Base-by-base conservation (phyloP, 139 green algal species). In the Picochlorum sp. region DNA sequence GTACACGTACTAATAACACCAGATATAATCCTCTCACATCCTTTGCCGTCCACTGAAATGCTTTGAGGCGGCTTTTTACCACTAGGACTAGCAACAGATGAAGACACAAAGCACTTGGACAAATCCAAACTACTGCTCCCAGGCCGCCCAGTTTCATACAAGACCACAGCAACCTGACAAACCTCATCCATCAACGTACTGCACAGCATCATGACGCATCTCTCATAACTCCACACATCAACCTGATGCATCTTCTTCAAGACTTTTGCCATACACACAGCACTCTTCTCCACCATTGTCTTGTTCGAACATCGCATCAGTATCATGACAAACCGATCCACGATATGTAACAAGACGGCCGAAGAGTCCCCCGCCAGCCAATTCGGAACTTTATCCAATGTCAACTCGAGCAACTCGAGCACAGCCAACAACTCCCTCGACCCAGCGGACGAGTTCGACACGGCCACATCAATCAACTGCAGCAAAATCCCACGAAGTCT, bases 391-490 rank as follows among this genome's bases (percentile, higher is more conserved):
- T 54, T 20, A 54, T 26, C 47, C 18, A 20, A 20, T 54, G 47
- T 54, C 16, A 54, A 54, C 18, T 21, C 47, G n/a, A 26, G 47
- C n/a, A 26, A 24, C 16, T 54, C 47, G 16, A 26, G 47, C n/a
- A 54, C 47, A 20, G 16, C 47, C 16, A 21, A 41, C 34, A 54
- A 15, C 34, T 66, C 60, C 16, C 60, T 44, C 13, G 60, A 55
- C 11, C 47, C 23, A 56, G 60, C 16, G 10, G 47, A 54, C 47
- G 47, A 54, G 34, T 20, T 18, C 7, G 23, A 18, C n/a, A 57
- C 31, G 11, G 11, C 60, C 10, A 56, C 23, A 44, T 66, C 60
- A 5, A 66, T 18, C 23, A 66, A 45, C 16, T 45, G 34, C 15
- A 55, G 9, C 10, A 66, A 15, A 21, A 38, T 41, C 14, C 11